A percentile compares a stretch with the other conserved stretches of the same genome.
Conservation (phyloP, 495 filamentous ascomycete species). For the Talaromyces adpressus region DNA sequence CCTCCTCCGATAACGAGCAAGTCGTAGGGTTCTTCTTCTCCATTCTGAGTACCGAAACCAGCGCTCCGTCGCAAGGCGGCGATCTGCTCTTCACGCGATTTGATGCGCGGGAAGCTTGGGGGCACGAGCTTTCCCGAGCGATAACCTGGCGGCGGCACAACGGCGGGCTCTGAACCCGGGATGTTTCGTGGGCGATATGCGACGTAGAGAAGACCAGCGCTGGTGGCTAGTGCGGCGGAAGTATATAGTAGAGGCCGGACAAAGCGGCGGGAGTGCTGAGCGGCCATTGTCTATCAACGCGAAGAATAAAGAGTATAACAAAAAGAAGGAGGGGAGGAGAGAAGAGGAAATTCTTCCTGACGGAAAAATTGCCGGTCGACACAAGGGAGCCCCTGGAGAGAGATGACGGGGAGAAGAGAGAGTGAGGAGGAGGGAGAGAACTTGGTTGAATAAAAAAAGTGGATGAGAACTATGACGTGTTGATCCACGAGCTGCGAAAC, state of each 20-base stretch:
- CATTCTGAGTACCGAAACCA: slow-evolving; percentile 9
- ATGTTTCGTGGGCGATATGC: slow-evolving; percentile 81
- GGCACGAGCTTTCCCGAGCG: slow-evolving; percentile 72
- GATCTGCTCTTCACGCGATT: slow-evolving; percentile 56
- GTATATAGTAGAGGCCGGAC: slow-evolving; percentile 56
- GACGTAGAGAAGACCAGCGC: slow-evolving; percentile 64
- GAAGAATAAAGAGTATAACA: slow-evolving; percentile 15
- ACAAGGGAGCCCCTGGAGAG: slow-evolving; percentile 7
- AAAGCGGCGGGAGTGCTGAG: slow-evolving; percentile 48
- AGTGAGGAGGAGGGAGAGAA: not conserved
- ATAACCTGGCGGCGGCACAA: slow-evolving; percentile 76
- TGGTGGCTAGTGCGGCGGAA: slow-evolving; percentile 46
- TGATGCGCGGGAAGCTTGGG: slow-evolving; percentile 73
- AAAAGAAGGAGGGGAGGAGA: slow-evolving; percentile 12
- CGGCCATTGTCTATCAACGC: slow-evolving; percentile 42
- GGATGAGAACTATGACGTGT: slow-evolving; percentile 2
- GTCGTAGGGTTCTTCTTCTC: slow-evolving; percentile 60
- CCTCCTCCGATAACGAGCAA: slow-evolving; percentile 87
- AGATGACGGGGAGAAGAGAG: slow-evolving; percentile 7
- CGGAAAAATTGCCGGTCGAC: not conserved
- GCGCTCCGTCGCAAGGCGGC: slow-evolving; percentile 37
- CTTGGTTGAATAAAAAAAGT: not conserved
- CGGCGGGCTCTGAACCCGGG: slow-evolving; percentile 71
- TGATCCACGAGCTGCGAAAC: slow-evolving; percentile 13
- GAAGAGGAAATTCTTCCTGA: not conserved